Percentiles rank a stretch among this genome's conserved stretches.
These are phyloP conservation scores for Acanthochlamys bracteata DNA, from an alignment of 106 monocot species.

Conservation along the genomic window DNA sequence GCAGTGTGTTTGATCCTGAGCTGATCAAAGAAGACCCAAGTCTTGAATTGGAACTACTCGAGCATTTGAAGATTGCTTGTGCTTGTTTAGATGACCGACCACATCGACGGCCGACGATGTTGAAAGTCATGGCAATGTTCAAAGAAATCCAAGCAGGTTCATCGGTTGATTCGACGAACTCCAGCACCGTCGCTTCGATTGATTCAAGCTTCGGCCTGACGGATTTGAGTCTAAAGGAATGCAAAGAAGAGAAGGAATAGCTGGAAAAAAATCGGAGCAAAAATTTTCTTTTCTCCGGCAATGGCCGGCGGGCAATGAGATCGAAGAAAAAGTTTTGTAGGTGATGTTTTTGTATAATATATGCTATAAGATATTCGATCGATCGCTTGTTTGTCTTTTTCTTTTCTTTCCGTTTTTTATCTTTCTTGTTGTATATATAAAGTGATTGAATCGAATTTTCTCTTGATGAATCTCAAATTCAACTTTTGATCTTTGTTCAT, in stretches of 20 bases:
- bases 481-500: too few relatives aligned
- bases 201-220: constrained; percentile 26
- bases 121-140: constrained; percentile 87
- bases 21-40: constrained; percentile 42
- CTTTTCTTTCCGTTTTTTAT: too few relatives aligned
- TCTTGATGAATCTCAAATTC: too few relatives aligned
- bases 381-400: too few relatives aligned
- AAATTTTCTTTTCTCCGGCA: constrained; percentile 1
- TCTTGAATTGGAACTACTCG: constrained; percentile 50
- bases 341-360: too few relatives aligned
- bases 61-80: constrained; percentile 79
- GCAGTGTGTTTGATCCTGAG: constrained; percentile 59
- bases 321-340: too few relatives aligned
- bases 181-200: constrained; percentile 1
- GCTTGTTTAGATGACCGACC: constrained; percentile 74
- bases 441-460: too few relatives aligned
- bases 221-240: constrained; percentile 63
- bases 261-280: neutral
- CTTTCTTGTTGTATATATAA: too few relatives aligned
- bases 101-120: constrained; percentile 62
- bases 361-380: too few relatives aligned
- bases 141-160: constrained; percentile 79
- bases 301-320: too few relatives aligned
- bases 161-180: constrained; percentile 18
- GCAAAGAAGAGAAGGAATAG: constrained; percentile 48